phyloP scores from a whole-genome alignment of 257 asterid genomes.

The Plantago major region DNA sequence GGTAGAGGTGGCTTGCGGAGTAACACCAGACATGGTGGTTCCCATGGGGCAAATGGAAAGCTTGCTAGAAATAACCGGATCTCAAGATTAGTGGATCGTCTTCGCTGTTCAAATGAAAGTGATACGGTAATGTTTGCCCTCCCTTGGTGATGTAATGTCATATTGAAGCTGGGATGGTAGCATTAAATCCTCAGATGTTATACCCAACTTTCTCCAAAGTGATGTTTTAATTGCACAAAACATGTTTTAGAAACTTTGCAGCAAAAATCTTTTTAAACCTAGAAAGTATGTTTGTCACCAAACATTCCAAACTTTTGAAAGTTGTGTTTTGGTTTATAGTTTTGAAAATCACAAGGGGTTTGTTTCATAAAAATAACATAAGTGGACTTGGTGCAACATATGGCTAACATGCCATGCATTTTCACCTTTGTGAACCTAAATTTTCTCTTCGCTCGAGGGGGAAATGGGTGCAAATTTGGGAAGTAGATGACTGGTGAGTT shows the following conservation, averaged over 20 bases:
- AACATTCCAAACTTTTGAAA: slow-evolving; percentile 9
- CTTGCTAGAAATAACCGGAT: slow-evolving; percentile 52
- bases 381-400: too few species aligned
- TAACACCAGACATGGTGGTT: slow-evolving; percentile 61
- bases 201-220: not conserved
- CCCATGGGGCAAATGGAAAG: slow-evolving; percentile 48
- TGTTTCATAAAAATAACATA: too few species aligned
- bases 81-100: slow-evolving; percentile 66
- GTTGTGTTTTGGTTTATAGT: slow-evolving; percentile 8
- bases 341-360: too few species aligned
- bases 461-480: slow-evolving; percentile 15
- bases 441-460: not conserved
- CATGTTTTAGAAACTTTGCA: too few species aligned
- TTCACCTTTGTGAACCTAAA: too few species aligned
- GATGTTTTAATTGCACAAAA: not conserved
- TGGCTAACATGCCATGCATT: too few species aligned
- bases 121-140: slow-evolving; percentile 38
- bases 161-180: too few species aligned
- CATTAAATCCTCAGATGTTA: too few species aligned
- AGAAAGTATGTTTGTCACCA: too few species aligned
- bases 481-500: slow-evolving; percentile 1
- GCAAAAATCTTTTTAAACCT: too few species aligned
- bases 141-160: not conserved
- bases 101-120: slow-evolving; percentile 48
- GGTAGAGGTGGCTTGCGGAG: slow-evolving; percentile 92